Base-by-base conservation (phyloP, 2,329 filamentous ascomycete genomes). In the Alternaria rosae region DNA sequence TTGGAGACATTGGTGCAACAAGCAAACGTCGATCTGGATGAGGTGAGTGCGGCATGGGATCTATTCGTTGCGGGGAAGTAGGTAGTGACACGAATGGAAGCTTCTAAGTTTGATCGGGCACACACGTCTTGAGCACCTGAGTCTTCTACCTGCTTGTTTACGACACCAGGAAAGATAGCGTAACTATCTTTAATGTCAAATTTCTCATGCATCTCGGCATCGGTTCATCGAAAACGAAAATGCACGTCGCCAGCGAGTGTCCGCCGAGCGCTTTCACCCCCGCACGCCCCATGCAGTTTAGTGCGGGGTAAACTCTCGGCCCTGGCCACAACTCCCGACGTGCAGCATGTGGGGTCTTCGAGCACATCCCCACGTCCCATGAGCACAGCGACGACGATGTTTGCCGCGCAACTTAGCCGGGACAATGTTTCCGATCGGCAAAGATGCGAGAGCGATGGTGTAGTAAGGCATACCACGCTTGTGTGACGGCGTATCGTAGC, bases 1-100 rank as follows among this genome's bases (percentile, higher is more conserved):
- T 17, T 73, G 20, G 64, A 66, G 25, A 59, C 23, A 51, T 50
- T 70, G 42, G 38, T 53, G 21, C 28, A 61, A 30, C 57, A 66
- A 47, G 66, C 60, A 9, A 64, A 65, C n/a, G 48, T 70, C 5
- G 61, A 68, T 61, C 50, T 73, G 15, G 66, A 74, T 64, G 59
- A 54, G 5, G 30, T 72, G 58, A 69, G 64, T 48, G 30, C 21
- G 6, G 70, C 71, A 1, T 74, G 69, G 70, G 65, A 73, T 53
- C 11, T 60, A 43, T 73, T 72, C 38, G 15, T 72, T 15, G 61
- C 60, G 23, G 62, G 66, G 13, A 58, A 60, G 41, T 69, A 35
- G 28, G 3, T 10, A 25, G 21, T 12, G 4, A 42, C 15, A 2
- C 28, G 47, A 9, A 32, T 10, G 15, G 17, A 7, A 23, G 10